Percentiles rank a stretch among this genome's conserved stretches.
These are phyloP conservation scores for Fraxinus excelsior DNA, from an alignment of 257 asterid genomes.

Conservation along the genomic window DNA sequence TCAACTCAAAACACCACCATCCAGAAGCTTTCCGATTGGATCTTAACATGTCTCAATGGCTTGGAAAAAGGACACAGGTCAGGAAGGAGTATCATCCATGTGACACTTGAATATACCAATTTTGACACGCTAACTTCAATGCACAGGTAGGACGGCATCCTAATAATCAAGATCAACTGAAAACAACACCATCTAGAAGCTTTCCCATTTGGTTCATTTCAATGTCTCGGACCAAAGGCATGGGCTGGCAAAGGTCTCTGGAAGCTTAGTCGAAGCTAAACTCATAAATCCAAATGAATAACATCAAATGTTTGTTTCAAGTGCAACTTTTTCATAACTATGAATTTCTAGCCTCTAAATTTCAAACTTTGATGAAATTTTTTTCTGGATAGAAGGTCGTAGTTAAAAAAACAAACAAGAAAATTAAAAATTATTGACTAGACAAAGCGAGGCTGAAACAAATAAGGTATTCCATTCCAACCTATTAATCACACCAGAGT, in stretches of 20 bases:
- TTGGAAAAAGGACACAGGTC: not conserved
- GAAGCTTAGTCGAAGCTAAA: too few relatives aligned
- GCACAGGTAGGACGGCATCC: not conserved
- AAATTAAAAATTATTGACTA: not conserved
- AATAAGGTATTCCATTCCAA: not conserved
- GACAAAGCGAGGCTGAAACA: not conserved
- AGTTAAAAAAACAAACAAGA: too few relatives aligned
- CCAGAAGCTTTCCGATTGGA: not conserved
- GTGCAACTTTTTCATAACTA: not conserved
- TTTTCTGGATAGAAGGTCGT: not conserved
- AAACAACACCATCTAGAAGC: not conserved
- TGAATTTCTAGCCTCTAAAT: not conserved
- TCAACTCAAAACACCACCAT: not conserved
- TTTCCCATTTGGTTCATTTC: not conserved
- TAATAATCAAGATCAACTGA: not conserved
- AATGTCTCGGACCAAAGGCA: not conserved
- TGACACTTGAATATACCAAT: not conserved
- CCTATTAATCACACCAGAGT: not conserved
- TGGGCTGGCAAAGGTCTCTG: not conserved
- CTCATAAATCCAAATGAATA: not conserved
- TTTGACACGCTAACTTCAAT: not conserved
- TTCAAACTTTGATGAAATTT: not conserved
- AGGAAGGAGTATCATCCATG: not conserved
- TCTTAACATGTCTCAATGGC: not conserved
- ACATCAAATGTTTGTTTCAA: not conserved